Evolutionary conservation across 2,329 filamentous ascomycete species (phyloP).

Genomic region (Cytospora leucostoma): DNA sequence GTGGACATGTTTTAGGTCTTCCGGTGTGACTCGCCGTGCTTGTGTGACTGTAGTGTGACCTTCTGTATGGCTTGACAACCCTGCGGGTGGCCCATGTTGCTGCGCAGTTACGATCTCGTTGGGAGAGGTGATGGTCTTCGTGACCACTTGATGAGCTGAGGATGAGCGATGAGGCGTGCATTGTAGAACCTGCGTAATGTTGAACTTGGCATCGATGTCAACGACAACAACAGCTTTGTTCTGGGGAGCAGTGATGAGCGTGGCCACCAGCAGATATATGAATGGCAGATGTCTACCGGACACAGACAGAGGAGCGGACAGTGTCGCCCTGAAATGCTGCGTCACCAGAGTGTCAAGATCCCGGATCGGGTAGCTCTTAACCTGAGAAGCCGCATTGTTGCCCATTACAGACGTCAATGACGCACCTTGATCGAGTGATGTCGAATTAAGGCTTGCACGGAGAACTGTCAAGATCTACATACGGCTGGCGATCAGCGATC

Average conservation of each 20-base stretch:
- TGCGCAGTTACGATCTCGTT: conserved; percentile 2
- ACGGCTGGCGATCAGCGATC: conserved; percentile 21
- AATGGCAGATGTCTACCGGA: conserved; percentile 56
- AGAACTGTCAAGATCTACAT: conserved; percentile 35
- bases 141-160: conserved; percentile 4
- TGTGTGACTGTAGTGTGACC: background rate
- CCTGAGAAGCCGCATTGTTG: conserved; percentile 22
- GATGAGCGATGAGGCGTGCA: conserved; percentile 16
- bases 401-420: conserved; percentile 20
- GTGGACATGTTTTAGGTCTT: conserved; percentile 53
- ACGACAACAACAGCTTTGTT: conserved; percentile 54
- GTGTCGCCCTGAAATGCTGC: conserved; percentile 51
- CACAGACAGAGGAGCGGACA: conserved; percentile 50
- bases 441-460: conserved; percentile 30
- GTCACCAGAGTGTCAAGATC: conserved; percentile 49
- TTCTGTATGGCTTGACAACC: background rate
- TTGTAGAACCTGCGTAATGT: conserved; percentile 49
- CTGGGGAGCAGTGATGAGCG: conserved; percentile 51
- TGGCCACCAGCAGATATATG: conserved; percentile 56
- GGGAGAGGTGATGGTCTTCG: background rate
- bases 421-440: conserved; percentile 15
- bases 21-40: conserved; percentile 25
- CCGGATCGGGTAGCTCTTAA: conserved; percentile 42
- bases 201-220: conserved; percentile 58
- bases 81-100: background rate